Conservation (phyloP, 2,329 filamentous ascomycete species). For the Xylogone sp. region DNA sequence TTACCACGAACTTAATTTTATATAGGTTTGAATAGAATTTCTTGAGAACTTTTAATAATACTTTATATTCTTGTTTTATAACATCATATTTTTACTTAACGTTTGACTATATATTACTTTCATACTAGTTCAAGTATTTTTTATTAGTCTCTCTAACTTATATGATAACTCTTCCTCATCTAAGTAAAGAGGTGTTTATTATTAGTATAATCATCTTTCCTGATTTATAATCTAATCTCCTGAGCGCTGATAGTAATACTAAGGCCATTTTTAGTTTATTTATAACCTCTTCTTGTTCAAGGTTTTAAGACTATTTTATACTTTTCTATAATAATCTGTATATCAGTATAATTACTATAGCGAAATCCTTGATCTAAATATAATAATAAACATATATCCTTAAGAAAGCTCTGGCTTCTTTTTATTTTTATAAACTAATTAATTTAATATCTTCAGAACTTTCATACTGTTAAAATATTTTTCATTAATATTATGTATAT, state of each 20-base stretch:
- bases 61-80: not conserved
- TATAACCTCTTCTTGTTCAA: not conserved
- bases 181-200: not conserved
- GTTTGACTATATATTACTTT: not conserved
- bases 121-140: not conserved
- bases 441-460: not conserved
- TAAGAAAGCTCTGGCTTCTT: not conserved
- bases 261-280: not conserved
- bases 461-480: not conserved
- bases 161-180: no score
- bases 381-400: no score
- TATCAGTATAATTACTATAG: not conserved
- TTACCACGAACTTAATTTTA: not conserved
- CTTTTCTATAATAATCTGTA: not conserved
- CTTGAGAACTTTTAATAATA: not conserved
- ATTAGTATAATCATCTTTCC: not conserved
- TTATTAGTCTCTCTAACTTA: not conserved
- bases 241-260: not conserved
- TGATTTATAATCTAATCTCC: not conserved
- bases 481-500: not conserved
- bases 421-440: not conserved
- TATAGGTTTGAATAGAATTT: not conserved
- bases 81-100: not conserved
- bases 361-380: no score
- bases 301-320: not conserved